Evolutionary conservation across 495 filamentous ascomycete genomes (phyloP).

Genomic region (Penicillium silybi): DNA sequence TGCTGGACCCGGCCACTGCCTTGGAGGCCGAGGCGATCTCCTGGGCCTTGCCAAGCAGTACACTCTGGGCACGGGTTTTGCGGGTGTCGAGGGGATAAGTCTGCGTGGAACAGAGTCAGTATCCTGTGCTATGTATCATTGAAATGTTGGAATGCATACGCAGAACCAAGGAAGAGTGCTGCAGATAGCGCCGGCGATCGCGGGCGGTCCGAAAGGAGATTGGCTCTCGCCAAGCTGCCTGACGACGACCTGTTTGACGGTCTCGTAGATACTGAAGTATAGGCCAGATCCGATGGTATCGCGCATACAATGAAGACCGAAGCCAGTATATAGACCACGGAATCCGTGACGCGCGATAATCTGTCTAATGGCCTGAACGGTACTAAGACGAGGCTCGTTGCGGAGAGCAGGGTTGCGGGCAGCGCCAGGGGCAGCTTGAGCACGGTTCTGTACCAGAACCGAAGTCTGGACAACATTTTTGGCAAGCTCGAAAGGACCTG

Average conservation of each 20-base stretch:
- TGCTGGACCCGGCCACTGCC: conserved; percentile 45
- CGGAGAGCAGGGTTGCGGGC: conserved; percentile 61
- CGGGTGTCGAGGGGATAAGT: conserved; percentile 48
- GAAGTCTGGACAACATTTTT: conserved; percentile 90
- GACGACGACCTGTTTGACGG: conserved; percentile 76
- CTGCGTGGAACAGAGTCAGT: conserved; percentile 20
- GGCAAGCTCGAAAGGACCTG: conserved; percentile 90
- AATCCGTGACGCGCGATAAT: conserved; percentile 77
- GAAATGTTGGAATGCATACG: conserved; percentile 27
- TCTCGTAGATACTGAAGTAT: conserved; percentile 92
- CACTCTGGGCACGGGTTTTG: conserved; percentile 48
- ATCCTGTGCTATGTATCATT: not conserved
- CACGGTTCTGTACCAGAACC: conserved; percentile 69
- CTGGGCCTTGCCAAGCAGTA: conserved; percentile 41
- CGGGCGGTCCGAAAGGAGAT: conserved; percentile 38
- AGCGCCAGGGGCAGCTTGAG: conserved; percentile 52
- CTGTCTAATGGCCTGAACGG: conserved; percentile 70
- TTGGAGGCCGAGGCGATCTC: conserved; percentile 43
- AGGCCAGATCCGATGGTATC: conserved; percentile 86
- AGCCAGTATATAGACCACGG: conserved; percentile 79
- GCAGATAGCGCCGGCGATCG: conserved; percentile 45
- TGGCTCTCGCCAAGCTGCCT: conserved; percentile 43
- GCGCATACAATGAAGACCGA: conserved; percentile 74
- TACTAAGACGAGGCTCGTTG: conserved; percentile 71
- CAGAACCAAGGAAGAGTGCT: conserved; percentile 48